These are phyloP conservation scores for Tricholoma matsutake DNA, from an alignment of 768 basidiomycete genomes.

Conservation along the genomic window DNA sequence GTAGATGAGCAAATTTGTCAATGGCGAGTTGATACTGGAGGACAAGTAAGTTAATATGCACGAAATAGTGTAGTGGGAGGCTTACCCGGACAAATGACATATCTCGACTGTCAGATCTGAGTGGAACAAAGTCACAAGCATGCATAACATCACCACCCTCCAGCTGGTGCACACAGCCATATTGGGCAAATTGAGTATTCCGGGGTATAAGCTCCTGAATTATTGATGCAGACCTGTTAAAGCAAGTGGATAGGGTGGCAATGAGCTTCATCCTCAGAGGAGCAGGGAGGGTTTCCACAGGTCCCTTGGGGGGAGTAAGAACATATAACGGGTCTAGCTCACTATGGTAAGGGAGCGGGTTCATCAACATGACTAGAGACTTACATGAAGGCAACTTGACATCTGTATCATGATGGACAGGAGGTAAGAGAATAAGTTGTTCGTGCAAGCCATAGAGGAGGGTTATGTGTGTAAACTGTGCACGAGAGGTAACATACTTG, in stretches of 20 bases:
- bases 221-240: background rate
- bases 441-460: conserved; percentile 21
- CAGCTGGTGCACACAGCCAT: conserved; percentile 22
- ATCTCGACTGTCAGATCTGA: conserved; percentile 23
- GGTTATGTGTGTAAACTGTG: conserved; percentile 32
- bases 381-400: conserved; percentile 11
- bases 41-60: background rate
- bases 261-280: background rate
- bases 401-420: background rate
- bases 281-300: background rate
- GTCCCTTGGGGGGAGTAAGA: background rate
- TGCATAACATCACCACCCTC: conserved; percentile 30
- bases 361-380: background rate
- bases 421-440: conserved; percentile 17
- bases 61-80: background rate
- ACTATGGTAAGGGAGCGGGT: background rate
- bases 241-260: background rate
- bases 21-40: conserved; percentile 32
- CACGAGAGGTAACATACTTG: conserved; percentile 21
- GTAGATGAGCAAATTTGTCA: conserved; percentile 22
- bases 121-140: conserved; percentile 8
- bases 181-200: conserved; percentile 15
- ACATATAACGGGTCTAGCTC: background rate
- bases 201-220: background rate
- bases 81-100: conserved; percentile 32